phyloP scores from a whole-genome alignment of 768 basidiomycete genomes.

The Lentinus tigrinus region DNA sequence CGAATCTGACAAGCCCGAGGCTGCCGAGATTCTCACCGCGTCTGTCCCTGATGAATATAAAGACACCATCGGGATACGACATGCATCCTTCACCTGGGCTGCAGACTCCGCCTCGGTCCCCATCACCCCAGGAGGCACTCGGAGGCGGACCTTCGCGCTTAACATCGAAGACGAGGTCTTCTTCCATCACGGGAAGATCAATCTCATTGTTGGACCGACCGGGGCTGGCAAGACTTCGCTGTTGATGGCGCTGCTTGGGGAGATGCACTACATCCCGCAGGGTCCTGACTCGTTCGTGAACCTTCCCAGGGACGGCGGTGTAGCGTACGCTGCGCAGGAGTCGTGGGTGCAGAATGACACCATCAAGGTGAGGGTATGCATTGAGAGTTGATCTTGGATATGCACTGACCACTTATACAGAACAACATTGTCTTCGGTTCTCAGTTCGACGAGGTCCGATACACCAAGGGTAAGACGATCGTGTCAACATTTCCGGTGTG shows the following conservation, averaged over 20 bases:
- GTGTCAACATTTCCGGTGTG: background rate
- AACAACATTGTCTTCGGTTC: conserved; percentile 51
- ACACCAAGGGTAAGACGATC: conserved; percentile 33
- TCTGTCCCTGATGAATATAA: background rate
- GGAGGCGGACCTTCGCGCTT: conserved; percentile 21
- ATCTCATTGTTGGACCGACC: conserved; percentile 33
- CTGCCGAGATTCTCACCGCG: background rate
- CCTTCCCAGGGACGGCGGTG: conserved; percentile 43
- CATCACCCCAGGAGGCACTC: conserved; percentile 2
- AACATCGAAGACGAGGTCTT: conserved; percentile 27
- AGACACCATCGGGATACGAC: conserved; percentile 14
- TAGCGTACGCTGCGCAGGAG: conserved; percentile 51
- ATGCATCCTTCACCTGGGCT: conserved; percentile 21
- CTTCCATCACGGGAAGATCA: conserved; percentile 29
- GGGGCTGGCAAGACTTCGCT: conserved; percentile 33
- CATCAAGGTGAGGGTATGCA: conserved; percentile 26
- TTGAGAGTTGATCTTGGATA: background rate
- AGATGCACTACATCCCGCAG: conserved; percentile 32
- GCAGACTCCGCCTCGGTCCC: background rate
- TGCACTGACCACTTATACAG: conserved; percentile 9
- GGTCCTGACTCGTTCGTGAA: conserved; percentile 38
- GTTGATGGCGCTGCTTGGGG: conserved; percentile 32
- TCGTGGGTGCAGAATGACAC: conserved; percentile 50
- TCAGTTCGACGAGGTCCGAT: conserved; percentile 42
- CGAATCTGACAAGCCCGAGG: background rate